Base-by-base conservation (phyloP, 1,139 yeast genomes). In the Pichiaceae sp. region DNA sequence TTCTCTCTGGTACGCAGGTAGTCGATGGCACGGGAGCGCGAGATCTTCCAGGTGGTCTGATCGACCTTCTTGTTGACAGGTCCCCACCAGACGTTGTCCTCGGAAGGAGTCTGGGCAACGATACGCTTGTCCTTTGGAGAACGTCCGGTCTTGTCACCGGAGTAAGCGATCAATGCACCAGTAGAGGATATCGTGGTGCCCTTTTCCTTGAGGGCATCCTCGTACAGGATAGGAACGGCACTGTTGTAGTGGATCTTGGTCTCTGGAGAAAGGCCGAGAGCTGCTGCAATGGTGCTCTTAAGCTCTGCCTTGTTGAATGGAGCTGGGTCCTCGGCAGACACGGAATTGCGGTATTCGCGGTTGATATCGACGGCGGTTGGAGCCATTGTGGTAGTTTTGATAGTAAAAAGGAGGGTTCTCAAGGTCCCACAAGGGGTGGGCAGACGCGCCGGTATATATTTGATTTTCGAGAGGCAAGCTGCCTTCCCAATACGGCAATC, bases 71-170 rank as follows among this genome's bases (percentile, higher is more conserved):
- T 86, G 71, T 91, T 91, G 53, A 91, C 98, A 8, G 97, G 97
- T 23, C 98, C 98, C 98, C 98, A 91, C 97, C 98, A 91, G 53
- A 91, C 78, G 59, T 89, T 70, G 45, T 84, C 75, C 41, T 74
- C 64, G 30, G 96, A 87, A 38, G 93, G 71, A 51, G 75, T 82
- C 68, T 91, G 97, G 53, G 89, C 96, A 48, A 91, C 97, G 63
- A 91, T 85, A 69, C 98, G 86, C 66, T 91, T 91, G 67, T 91
- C 98, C 70, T 82, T 84, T 60, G 98, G 98, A 32, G 97, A 91
- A 66, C 98, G 83, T 54, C 98, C 98, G 41, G 97, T 91, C 70
- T 91, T 91, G 53, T 76, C 71, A 59, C 98, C 98, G 23, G 96
- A 86, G 66, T 79, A 87, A 40, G 98, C 97, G 66, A 91, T 82